Evolutionary conservation across 495 filamentous ascomycete genomes (phyloP).

Genomic region (Chaetomium fimeti): DNA sequence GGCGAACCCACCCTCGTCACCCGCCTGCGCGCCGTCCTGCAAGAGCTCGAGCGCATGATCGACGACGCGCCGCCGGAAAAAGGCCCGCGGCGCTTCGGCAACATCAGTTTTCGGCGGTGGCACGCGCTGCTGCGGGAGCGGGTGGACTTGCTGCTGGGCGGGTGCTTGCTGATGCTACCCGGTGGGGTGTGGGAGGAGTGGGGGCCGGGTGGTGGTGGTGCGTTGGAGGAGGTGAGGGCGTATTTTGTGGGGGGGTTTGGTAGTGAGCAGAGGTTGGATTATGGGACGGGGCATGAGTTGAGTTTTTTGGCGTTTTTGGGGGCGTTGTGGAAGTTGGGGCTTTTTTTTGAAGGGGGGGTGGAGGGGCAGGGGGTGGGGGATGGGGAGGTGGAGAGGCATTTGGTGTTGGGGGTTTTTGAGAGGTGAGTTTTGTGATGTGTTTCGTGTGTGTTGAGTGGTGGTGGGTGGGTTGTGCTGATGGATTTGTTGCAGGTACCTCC

Average conservation of each 20-base stretch:
- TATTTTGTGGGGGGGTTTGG: slow-evolving; percentile 90
- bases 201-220: slow-evolving; percentile 9
- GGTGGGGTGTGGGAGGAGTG: slow-evolving; percentile 16
- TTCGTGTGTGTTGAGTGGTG: slow-evolving; percentile 67
- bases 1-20: slow-evolving; percentile 51
- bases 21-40: slow-evolving; percentile 61
- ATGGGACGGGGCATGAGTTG: slow-evolving; percentile 93
- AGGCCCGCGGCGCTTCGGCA: slow-evolving; percentile 87
- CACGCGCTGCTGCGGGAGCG: slow-evolving; percentile 63
- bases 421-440: slow-evolving; percentile 54
- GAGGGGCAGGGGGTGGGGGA: slow-evolving; percentile 25
- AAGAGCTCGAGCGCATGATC: slow-evolving; percentile 62
- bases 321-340: slow-evolving; percentile 84
- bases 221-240: slow-evolving; percentile 60
- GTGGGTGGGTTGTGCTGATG: background rate
- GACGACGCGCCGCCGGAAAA: slow-evolving; percentile 77
- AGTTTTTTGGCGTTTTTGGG: slow-evolving; percentile 91
- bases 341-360: slow-evolving; percentile 50
- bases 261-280: slow-evolving; percentile 84
- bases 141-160: slow-evolving; percentile 55
- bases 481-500: slow-evolving; percentile 60
- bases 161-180: slow-evolving; percentile 40
- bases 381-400: slow-evolving; percentile 60
- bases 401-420: slow-evolving; percentile 78
- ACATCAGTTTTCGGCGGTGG: slow-evolving; percentile 85